A percentile compares a stretch with the other conserved stretches of the same genome.
phyloP scores from a whole-genome alignment of 495 filamentous ascomycete genomes.

The Bombardia bombarda region DNA sequence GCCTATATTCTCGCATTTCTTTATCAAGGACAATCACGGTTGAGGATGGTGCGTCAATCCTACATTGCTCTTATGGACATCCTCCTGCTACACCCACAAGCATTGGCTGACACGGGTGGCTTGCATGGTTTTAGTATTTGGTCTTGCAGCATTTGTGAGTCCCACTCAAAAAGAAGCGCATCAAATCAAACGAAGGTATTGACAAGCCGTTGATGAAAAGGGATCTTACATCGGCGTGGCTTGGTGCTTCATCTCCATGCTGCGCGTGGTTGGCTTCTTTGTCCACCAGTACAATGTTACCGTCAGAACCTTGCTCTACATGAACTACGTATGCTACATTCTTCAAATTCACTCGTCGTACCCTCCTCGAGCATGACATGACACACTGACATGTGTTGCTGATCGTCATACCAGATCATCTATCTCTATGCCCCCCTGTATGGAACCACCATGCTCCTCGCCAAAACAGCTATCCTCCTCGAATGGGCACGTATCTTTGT shows the following conservation, averaged over 20 bases:
- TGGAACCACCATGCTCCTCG: slow-evolving; percentile 12
- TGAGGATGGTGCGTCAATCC: slow-evolving; percentile 3
- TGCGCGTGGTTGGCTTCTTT: slow-evolving; percentile 16
- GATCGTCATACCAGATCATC: slow-evolving; percentile 6
- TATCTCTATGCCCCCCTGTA: slow-evolving; percentile 18
- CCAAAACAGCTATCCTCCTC: slow-evolving; percentile 29
- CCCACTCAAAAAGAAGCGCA: no score
- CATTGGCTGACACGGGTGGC: no score
- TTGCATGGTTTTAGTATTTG: no score
- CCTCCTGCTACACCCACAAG: no score
- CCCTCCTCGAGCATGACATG: background rate
- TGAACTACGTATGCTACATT: background rate
- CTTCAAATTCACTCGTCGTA: no score
- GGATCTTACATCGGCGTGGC: slow-evolving; percentile 10
- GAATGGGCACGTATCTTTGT: slow-evolving; percentile 28
- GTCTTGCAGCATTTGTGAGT: no score
- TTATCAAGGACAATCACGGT: background rate
- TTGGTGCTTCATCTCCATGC: slow-evolving; percentile 11
- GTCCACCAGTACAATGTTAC: slow-evolving; percentile 25
- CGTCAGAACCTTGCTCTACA: background rate
- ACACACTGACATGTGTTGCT: background rate
- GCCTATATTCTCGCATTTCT: background rate
- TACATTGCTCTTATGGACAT: background rate
- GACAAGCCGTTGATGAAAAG: slow-evolving; percentile 5
- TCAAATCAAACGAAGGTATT: background rate